phyloP scores from a whole-genome alignment of 305 asterid species.

The Fraxinus greggii region DNA sequence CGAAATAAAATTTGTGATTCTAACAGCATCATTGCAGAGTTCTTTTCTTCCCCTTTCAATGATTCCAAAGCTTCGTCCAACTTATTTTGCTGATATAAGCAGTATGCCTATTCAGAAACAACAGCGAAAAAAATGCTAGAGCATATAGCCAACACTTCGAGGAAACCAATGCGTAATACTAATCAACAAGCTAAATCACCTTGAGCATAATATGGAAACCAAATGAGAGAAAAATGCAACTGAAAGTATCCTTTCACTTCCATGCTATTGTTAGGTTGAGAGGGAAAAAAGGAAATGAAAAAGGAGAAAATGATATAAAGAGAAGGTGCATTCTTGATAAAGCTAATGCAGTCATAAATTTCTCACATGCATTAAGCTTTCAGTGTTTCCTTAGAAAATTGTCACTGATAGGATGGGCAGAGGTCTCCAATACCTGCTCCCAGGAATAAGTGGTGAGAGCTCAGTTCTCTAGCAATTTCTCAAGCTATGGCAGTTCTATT shows the following conservation, averaged over 20 bases:
- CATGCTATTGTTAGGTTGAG: neutral
- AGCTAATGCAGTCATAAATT: neutral
- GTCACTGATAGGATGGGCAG: neutral
- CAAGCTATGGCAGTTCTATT: conserved; percentile 2
- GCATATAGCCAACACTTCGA: neutral
- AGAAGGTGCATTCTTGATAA: neutral
- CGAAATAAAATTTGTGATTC: conserved; percentile 81
- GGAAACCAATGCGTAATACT: neutral
- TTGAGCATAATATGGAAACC: neutral
- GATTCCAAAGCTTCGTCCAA: conserved; percentile 72
- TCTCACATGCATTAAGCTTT: conserved; percentile 1
- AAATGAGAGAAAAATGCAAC: neutral
- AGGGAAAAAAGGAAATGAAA: neutral
- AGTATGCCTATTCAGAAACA: conserved; percentile 67
- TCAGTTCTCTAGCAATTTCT: conserved; percentile 1
- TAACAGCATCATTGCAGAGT: conserved; percentile 53
- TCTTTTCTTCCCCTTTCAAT: conserved; percentile 59
- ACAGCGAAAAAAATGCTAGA: conserved; percentile 10
- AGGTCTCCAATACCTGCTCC: neutral
- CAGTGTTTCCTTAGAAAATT: neutral
- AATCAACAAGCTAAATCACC: neutral
- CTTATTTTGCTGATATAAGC: conserved; percentile 81
- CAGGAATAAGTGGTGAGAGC: neutral
- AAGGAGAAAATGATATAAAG: neutral
- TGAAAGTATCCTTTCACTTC: neutral